Base-by-base conservation (phyloP, 495 filamentous ascomycete species). In the Tricharina praecox region DNA sequence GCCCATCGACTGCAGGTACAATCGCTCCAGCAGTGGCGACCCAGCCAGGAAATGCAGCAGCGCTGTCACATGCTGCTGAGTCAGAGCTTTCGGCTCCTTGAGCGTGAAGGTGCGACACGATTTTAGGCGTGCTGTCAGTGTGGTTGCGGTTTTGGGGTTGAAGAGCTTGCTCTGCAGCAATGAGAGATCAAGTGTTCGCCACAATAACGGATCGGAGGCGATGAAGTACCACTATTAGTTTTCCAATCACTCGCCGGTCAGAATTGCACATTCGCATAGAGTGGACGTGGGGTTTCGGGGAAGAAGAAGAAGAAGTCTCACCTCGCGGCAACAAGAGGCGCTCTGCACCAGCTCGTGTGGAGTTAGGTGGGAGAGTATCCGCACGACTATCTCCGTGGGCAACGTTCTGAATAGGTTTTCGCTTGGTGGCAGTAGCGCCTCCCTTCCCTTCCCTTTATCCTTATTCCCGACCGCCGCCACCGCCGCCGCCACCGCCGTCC, bases 241-340 rank as follows among this genome's bases (percentile, higher is more conserved):
- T 44, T n/a, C n/a, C n/a, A n/a, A n/a, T n/a, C n/a, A n/a, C n/a
- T n/a, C n/a, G n/a, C 9, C 19, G 13, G 24, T 25, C 4, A 44
- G 41, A 39, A 44, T 8, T 11, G 23, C 13, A 26, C n/a, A 2
- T 26, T 26, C 4, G 3, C 19, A n/a, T n/a, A n/a, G n/a, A n/a
- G n/a, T n/a, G n/a, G n/a, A n/a, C n/a, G n/a, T n/a, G n/a, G n/a
- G n/a, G n/a, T n/a, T n/a, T n/a, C n/a, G n/a, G 41, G 19, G 2
- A 23, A 13, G 10, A 11, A 1, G 20, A 1, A 26, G 41, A 26
- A 11, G n/a, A 1, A 1, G 10, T 8, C 19, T 2, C 32, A 59
- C 56, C 36, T 59, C 55, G 50, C 55, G 56, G n/a, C 55, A 59
- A 36, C 50, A 49, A 24, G 44, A 43, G 19, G 52, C 23, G 26